Evolutionary conservation across 2,329 filamentous ascomycete species (phyloP), one percentile per base, ranked within the genome.

Genomic region (Epichloe uncinata): DNA sequence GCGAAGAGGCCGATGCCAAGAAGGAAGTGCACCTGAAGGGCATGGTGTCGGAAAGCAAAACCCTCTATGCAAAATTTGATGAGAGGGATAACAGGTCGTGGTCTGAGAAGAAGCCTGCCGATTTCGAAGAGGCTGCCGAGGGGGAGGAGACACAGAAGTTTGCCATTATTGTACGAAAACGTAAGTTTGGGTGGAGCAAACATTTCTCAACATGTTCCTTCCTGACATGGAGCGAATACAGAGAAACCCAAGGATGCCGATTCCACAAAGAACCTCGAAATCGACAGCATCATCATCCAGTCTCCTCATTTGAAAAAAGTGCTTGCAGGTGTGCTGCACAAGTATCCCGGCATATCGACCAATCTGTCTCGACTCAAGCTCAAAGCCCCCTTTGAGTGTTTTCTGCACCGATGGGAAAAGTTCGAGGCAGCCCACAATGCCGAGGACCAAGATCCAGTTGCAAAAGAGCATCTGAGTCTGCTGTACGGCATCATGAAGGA

Each of bases 241-340:
- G 60, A 56, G 34, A 64, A 64, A 51, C 67, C 72, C 50, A 78
- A 75, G 63, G 73, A 73, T 56, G 72, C 71, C 44, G 74, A 82
- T 58, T 75, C 77, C 30, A 72, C 75, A 50, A 82, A 81, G 61
- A 77, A 75, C 43, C 72, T 83, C 34, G 66, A 75, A 49, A 71
- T 82, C 26, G 72, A 84, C 57, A 81, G 77, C 44, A 75, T 86
- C 51, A 71, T 83, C 42, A 66, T 85, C 5, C 81, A 86, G 61
- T 81, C 75, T 18, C 77, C 79, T 1, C 68, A 73, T 49, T 65
- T 86, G 42, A 82, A 81, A 63, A 69, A 69, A 2, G 70, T 77
- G 4, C 68, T 86, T 0, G 67, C 66, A 9, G 68, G 73, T 11
- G 70, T 83, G 7, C 68, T 84, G 20, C 64, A 70, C 1, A 74